Conservation (phyloP, 345 rosid genomes). For the Citrus cavaleriei region DNA sequence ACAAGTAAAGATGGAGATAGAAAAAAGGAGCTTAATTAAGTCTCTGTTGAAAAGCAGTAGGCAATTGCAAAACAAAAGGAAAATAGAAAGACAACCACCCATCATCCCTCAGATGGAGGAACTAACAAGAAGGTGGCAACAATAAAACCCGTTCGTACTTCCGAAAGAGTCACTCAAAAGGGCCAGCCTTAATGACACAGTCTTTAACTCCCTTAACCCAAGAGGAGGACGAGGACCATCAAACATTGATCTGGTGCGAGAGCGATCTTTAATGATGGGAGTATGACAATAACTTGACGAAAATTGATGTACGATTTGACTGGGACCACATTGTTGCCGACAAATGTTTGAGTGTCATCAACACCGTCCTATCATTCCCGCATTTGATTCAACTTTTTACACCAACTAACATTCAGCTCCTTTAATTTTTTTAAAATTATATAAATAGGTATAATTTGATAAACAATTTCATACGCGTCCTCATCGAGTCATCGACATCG, state of each 20-base stretch:
- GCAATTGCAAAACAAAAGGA: slow-evolving; percentile 28
- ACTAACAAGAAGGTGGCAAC: background rate
- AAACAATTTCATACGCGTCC: background rate
- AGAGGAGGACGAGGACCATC: no score
- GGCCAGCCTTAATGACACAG: no score
- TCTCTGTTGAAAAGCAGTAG: slow-evolving; percentile 36
- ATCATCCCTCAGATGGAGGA: background rate
- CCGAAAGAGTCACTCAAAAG: no score
- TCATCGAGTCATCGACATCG: no score
- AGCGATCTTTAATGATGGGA: no score
- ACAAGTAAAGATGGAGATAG: background rate
- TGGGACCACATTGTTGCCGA: background rate
- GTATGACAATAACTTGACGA: background rate
- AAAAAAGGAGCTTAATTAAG: slow-evolving; percentile 40
- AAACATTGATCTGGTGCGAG: no score
- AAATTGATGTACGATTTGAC: background rate
- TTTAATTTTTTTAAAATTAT: no score
- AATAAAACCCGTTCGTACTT: background rate
- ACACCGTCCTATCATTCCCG: background rate
- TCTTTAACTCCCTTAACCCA: no score
- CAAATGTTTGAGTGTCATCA: no score
- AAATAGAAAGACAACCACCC: slow-evolving; percentile 12
- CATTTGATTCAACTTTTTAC: background rate
- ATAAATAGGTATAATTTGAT: background rate
- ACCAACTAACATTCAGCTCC: background rate